Conservation (phyloP, 306 rosid genomes). For the Neltuma alba region DNA sequence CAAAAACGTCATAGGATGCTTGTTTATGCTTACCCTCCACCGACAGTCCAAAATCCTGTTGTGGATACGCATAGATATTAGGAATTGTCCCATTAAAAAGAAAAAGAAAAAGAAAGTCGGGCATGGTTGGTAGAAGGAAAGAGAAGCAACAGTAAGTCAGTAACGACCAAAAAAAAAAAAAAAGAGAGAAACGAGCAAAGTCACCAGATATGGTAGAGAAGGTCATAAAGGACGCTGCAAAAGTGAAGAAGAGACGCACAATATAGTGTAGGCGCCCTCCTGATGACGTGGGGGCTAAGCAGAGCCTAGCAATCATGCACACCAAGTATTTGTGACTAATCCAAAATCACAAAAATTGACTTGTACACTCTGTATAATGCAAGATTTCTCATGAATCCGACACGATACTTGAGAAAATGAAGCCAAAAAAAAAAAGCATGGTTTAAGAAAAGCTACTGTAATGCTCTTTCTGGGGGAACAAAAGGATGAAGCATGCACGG, state of each 20-base stretch:
- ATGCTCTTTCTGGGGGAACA: neutral
- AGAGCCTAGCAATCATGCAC: neutral
- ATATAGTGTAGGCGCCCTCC: neutral
- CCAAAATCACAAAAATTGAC: neutral
- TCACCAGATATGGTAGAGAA: neutral
- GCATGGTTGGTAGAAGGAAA: slow-evolving; percentile 20
- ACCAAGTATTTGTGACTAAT: neutral
- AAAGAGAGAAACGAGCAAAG: slow-evolving; percentile 28
- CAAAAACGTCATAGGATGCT: slow-evolving; percentile 53
- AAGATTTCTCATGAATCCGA: neutral
- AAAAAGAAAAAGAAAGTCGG: neutral
- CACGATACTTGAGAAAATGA: too few relatives aligned
- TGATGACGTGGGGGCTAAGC: neutral
- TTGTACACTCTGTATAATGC: neutral
- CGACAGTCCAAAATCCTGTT: slow-evolving; percentile 42
- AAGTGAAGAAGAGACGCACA: neutral
- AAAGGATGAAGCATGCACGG: neutral
- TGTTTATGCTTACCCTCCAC: slow-evolving; percentile 50
- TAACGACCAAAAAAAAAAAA: too few relatives aligned
- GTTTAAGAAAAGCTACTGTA: neutral
- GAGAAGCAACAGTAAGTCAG: slow-evolving; percentile 27
- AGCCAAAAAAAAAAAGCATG: too few relatives aligned
- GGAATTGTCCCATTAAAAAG: neutral
- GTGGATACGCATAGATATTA: neutral
- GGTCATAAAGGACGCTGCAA: slow-evolving; percentile 8